These are phyloP conservation scores for Eucalyptus shirleyi DNA, from an alignment of 345 rosid species.

Conservation along the genomic window DNA sequence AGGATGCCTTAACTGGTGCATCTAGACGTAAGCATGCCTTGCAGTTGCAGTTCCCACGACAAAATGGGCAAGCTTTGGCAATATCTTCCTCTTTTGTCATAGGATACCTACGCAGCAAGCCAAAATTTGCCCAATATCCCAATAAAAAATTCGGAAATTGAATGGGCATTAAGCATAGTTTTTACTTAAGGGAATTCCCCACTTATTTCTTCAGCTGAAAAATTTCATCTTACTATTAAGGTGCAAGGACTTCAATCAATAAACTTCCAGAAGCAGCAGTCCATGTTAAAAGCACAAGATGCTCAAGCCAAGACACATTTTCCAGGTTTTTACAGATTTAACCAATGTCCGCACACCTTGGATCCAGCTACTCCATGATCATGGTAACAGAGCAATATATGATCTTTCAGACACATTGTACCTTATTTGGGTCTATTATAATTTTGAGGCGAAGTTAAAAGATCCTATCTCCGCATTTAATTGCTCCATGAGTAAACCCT, in stretches of 20 bases:
- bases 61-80: constrained; percentile 31
- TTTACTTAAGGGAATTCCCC: not conserved
- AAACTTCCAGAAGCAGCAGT: not conserved
- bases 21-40: constrained; percentile 44
- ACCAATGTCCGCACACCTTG: not conserved
- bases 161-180: not conserved
- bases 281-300: not conserved
- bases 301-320: not conserved
- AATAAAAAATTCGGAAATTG: not conserved
- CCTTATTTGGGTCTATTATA: not conserved
- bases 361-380: not conserved
- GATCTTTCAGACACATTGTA: not conserved
- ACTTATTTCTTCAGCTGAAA: not conserved
- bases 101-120: constrained; percentile 28
- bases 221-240: not conserved
- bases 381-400: not conserved
- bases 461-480: not conserved
- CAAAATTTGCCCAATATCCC: not conserved
- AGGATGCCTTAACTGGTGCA: constrained; percentile 8
- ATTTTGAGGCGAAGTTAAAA: not conserved
- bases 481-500: not conserved
- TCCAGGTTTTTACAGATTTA: not conserved
- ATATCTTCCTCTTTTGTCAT: constrained; percentile 17
- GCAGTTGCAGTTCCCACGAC: constrained; percentile 43
- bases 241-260: not conserved